A percentile compares a stretch with the other conserved stretches of the same genome.
phyloP scores from a whole-genome alignment of 139 green algal species.

The Nannochloris sp. region DNA sequence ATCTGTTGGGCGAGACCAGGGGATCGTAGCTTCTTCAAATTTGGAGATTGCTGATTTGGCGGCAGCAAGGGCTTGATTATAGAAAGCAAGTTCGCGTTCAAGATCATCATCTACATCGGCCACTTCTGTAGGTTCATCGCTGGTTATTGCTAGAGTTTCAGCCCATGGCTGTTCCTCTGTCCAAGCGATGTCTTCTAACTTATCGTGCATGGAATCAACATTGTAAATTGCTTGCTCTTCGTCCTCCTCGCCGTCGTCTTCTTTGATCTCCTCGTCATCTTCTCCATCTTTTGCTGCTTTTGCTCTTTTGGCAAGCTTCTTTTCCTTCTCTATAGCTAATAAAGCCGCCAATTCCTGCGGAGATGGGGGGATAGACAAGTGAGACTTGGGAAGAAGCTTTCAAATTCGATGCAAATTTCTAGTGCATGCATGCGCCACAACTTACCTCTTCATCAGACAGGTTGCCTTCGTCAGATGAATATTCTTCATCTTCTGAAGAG shows the following conservation, averaged over 20 bases:
- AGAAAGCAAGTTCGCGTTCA: constrained; percentile 84
- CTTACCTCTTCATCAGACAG: constrained; percentile 31
- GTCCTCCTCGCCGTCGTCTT: neutral
- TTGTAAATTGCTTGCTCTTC: constrained; percentile 66
- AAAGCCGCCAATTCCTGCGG: constrained; percentile 10
- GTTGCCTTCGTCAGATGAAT: constrained; percentile 16
- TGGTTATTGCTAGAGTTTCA: constrained; percentile 40
- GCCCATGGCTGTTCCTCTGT: constrained; percentile 48
- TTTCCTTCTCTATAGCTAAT: neutral
- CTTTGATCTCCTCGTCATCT: neutral
- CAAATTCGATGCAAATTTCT: neutral
- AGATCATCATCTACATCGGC: constrained; percentile 83
- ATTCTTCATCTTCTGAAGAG: constrained; percentile 22
- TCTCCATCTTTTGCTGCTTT: constrained; percentile 1
- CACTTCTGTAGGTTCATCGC: constrained; percentile 16
- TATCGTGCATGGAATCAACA: constrained; percentile 72
- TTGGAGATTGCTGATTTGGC: constrained; percentile 55
- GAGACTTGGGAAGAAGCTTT: neutral
- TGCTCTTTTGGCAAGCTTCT: neutral
- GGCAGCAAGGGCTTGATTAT: constrained; percentile 76
- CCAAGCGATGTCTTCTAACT: constrained; percentile 89
- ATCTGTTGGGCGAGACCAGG: constrained; percentile 79
- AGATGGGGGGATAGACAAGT: neutral
- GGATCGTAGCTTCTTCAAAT: constrained; percentile 54
- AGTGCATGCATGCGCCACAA: neutral